These are phyloP conservation scores for Leucocoprinus birnbaumii DNA, from an alignment of 768 basidiomycete species.

Conservation along the genomic window DNA sequence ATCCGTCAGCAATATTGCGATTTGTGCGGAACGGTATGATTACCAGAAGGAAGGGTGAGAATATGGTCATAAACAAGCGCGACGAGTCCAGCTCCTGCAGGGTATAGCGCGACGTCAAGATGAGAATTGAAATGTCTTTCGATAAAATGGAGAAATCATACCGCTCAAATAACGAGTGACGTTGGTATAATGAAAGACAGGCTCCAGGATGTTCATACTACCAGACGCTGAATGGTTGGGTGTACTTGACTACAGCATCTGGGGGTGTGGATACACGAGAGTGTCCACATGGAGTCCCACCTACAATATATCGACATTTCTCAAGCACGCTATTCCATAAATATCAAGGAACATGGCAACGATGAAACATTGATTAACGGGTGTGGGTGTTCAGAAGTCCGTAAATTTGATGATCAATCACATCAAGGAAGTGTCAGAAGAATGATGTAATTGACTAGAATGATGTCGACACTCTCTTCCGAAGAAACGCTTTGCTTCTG, in stretches of 20 bases:
- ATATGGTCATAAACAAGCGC: conserved; percentile 9
- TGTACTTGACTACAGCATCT: neutral
- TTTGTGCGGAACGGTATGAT: neutral
- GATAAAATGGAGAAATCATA: neutral
- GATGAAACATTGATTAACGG: too few species aligned
- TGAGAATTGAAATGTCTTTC: neutral
- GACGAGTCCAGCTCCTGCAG: conserved; percentile 3
- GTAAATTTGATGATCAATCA: too few species aligned
- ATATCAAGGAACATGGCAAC: too few species aligned
- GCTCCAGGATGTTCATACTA: neutral
- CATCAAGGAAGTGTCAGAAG: too few species aligned
- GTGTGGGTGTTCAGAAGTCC: too few species aligned
- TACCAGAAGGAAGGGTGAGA: neutral
- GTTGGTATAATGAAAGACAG: conserved; percentile 1
- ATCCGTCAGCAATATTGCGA: neutral
- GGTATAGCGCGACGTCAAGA: neutral
- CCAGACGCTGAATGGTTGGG: neutral
- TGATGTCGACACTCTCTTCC: too few species aligned
- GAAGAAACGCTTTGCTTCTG: too few species aligned
- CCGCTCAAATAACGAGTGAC: conserved; percentile 7
- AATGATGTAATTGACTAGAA: too few species aligned
- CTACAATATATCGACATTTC: too few species aligned
- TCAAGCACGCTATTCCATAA: too few species aligned
- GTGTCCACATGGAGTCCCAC: neutral
- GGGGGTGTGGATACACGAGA: neutral